Evolutionary conservation across 1,284 basidiomycete genomes (phyloP).

Genomic region (Xerocomus nothofagi): DNA sequence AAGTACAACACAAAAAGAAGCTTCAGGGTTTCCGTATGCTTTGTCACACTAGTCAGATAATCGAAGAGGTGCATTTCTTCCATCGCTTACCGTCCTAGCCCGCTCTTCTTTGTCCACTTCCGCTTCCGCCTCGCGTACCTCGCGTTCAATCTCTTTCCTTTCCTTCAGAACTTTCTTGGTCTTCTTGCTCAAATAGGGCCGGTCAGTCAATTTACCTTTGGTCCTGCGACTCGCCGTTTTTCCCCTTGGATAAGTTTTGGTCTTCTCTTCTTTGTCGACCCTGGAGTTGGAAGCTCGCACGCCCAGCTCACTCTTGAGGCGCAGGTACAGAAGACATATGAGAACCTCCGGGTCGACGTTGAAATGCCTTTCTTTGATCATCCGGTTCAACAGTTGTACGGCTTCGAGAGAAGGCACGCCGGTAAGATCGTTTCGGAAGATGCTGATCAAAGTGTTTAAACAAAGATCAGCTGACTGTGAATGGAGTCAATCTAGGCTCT

Average conservation of each 20-base stretch:
- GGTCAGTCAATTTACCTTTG: slow-evolving; percentile 62
- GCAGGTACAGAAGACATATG: slow-evolving; percentile 81
- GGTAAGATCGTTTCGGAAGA: slow-evolving; percentile 80
- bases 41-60: slow-evolving; percentile 24
- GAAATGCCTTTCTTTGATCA: slow-evolving; percentile 94
- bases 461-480: slow-evolving; percentile 77
- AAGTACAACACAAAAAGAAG: slow-evolving; percentile 98
- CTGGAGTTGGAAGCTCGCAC: slow-evolving; percentile 72
- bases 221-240: slow-evolving; percentile 47
- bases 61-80: slow-evolving; percentile 14
- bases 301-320: slow-evolving; percentile 84
- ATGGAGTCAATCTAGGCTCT: slow-evolving; percentile 16
- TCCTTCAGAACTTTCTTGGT: slow-evolving; percentile 66
- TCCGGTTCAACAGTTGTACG: slow-evolving; percentile 90
- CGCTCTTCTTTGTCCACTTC: slow-evolving; percentile 93
- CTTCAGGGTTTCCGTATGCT: slow-evolving; percentile 96
- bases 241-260: slow-evolving; percentile 45
- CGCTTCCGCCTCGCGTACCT: slow-evolving; percentile 92
- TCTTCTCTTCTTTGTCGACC: slow-evolving; percentile 54
- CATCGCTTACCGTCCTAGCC: slow-evolving; percentile 65
- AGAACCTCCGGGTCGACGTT: slow-evolving; percentile 89
- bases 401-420: slow-evolving; percentile 85
- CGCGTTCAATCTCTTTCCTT: slow-evolving; percentile 84
- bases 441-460: slow-evolving; percentile 73
- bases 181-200: slow-evolving; percentile 83